Conservation (phyloP, 2,329 filamentous ascomycete genomes). For the Cordyceps fumosorosea region DNA sequence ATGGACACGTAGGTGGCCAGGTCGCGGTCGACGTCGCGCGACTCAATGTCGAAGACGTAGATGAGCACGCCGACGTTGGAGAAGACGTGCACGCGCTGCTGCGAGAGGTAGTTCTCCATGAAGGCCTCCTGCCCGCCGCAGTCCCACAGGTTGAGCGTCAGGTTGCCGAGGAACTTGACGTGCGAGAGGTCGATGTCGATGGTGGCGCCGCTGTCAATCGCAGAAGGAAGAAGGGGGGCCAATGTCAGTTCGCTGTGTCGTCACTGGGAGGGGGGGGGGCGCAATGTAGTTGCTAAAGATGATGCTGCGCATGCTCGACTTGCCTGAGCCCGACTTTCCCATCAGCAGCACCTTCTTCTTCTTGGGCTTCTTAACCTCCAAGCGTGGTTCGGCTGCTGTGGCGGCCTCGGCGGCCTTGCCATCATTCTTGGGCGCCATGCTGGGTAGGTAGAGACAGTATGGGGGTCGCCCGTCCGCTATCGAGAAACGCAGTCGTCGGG, state of each 20-base stretch:
- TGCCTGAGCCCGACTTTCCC: constrained; percentile 96
- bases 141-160: constrained; percentile 97
- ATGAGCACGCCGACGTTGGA: constrained; percentile 94
- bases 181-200: constrained; percentile 98
- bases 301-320: constrained; percentile 97
- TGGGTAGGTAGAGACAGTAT: too few species aligned
- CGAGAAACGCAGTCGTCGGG: too few species aligned
- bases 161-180: constrained; percentile 96
- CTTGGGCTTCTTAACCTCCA: constrained; percentile 61
- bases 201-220: constrained; percentile 64
- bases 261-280: constrained; percentile 25
- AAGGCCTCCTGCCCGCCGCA: constrained; percentile 98
- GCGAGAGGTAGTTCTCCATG: constrained; percentile 95
- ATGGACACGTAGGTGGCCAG: constrained; percentile 88
- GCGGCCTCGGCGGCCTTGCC: constrained; percentile 22
- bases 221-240: not conserved
- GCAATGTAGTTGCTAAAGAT: constrained; percentile 99
- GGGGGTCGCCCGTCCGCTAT: too few species aligned
- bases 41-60: constrained; percentile 99
- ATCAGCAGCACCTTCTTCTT: constrained; percentile 84
- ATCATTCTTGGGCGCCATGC: constrained; percentile 30
- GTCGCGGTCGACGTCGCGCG: constrained; percentile 87
- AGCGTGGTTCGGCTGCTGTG: constrained; percentile 31
- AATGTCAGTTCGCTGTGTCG: not conserved
- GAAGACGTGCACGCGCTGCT: constrained; percentile 94